Evolutionary conservation across 805 yeast genomes (phyloP).

Genomic region (Yamadazyma insecticola): DNA sequence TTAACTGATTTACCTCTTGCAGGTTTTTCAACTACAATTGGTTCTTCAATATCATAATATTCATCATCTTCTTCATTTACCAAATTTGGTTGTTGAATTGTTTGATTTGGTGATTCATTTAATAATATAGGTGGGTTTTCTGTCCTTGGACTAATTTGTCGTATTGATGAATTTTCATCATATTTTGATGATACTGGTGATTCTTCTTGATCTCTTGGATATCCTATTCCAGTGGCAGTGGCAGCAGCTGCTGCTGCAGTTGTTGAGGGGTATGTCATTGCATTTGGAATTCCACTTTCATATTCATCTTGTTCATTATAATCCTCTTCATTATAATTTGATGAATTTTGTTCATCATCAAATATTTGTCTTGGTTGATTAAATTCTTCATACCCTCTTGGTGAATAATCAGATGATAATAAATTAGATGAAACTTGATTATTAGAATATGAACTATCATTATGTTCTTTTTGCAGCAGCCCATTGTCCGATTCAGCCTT

Average conservation of each 20-base stretch:
- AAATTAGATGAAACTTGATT: too few relatives aligned
- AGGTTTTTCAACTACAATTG: slow-evolving; percentile 27
- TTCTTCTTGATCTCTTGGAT: too few relatives aligned
- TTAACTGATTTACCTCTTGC: slow-evolving; percentile 31
- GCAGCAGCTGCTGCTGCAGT: not conserved
- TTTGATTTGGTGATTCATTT: slow-evolving; percentile 1
- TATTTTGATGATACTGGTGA: slow-evolving; percentile 1
- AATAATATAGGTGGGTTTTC: slow-evolving; percentile 1
- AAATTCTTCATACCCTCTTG: slow-evolving; percentile 3
- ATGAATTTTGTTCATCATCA: slow-evolving; percentile 12
- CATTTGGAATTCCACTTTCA: not conserved
- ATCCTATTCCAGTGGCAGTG: too few relatives aligned
- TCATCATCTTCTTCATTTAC: slow-evolving; percentile 17
- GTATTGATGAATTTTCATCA: not conserved
- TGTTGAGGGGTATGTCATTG: too few relatives aligned
- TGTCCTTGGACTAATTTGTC: not conserved
- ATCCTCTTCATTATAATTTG: slow-evolving; percentile 5
- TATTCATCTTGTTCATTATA: slow-evolving; percentile 5
- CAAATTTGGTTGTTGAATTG: slow-evolving; percentile 1
- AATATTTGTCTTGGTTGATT: slow-evolving; percentile 6
- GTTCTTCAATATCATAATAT: slow-evolving; percentile 35
- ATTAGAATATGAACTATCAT: too few relatives aligned
- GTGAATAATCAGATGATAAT: slow-evolving; percentile 5
- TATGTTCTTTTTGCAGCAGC: too few relatives aligned
- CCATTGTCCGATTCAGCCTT: too few relatives aligned